Evolutionary conservation across 257 asterid species (phyloP).

Genomic region (Gynochthodes officinalis): DNA sequence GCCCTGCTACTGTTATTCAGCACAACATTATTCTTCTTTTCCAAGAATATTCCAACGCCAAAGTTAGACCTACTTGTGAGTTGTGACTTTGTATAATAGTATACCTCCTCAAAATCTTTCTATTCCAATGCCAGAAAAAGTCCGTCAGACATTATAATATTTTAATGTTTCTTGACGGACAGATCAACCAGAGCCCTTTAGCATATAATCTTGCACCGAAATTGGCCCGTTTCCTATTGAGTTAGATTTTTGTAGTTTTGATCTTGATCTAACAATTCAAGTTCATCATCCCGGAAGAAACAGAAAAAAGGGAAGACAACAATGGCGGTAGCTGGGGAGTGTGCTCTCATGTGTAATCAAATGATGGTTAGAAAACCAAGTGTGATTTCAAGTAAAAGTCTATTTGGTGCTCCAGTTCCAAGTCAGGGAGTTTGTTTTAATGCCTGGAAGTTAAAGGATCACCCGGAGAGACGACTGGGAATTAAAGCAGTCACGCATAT

Average conservation of each 20-base stretch:
- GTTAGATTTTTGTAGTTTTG: slow-evolving; percentile 2
- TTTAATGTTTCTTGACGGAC: slow-evolving; percentile 34
- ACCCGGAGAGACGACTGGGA: slow-evolving; percentile 16
- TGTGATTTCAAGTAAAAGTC: slow-evolving; percentile 28
- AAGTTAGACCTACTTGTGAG: too few species aligned
- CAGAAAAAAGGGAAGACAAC: neutral
- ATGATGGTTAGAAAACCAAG: slow-evolving; percentile 25
- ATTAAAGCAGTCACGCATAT: slow-evolving; percentile 51
- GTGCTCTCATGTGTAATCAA: slow-evolving; percentile 34
- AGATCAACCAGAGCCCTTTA: slow-evolving; percentile 31
- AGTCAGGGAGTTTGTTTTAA: slow-evolving; percentile 21
- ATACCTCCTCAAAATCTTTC: neutral
- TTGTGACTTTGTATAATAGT: too few species aligned
- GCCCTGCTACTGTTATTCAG: neutral
- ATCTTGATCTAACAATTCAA: slow-evolving; percentile 7
- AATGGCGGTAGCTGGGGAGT: slow-evolving; percentile 60
- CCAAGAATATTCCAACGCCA: neutral
- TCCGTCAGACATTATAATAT: neutral
- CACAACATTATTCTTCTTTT: neutral
- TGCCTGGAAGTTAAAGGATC: slow-evolving; percentile 26
- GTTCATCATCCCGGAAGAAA: neutral
- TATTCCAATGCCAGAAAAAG: neutral
- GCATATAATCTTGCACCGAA: too few species aligned
- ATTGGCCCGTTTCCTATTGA: neutral
- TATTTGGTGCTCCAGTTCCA: slow-evolving; percentile 35